A percentile compares a stretch with the other conserved stretches of the same genome.
phyloP scores from a whole-genome alignment of 345 rosid species.

The Syzygium jambos region DNA sequence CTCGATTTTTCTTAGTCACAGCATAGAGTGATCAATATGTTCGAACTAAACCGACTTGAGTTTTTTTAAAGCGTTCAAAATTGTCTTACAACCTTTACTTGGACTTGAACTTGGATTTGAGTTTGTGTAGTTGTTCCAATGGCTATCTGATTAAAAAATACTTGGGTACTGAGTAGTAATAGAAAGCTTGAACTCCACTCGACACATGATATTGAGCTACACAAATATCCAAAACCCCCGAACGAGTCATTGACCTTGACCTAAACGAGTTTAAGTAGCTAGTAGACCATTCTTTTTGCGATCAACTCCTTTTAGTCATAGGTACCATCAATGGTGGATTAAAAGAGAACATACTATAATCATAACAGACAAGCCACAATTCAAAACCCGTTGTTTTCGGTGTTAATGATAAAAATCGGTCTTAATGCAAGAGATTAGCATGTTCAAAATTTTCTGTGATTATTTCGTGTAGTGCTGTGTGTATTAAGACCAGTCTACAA shows the following conservation, averaged over 20 bases:
- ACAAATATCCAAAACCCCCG: neutral
- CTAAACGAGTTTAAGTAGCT: no score
- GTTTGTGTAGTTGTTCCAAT: neutral
- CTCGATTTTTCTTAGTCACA: neutral
- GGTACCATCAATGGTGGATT: neutral
- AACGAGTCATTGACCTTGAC: neutral
- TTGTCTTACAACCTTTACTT: neutral
- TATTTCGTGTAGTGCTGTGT: neutral
- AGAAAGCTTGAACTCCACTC: neutral
- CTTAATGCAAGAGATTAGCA: neutral
- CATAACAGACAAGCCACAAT: neutral
- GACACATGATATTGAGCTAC: neutral
- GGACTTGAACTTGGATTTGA: neutral
- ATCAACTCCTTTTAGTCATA: neutral
- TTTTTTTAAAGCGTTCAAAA: neutral
- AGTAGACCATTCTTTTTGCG: neutral
- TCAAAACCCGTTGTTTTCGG: neutral
- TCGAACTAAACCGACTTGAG: neutral
- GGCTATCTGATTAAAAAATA: neutral
- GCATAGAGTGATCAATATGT: neutral
- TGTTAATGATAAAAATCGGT: neutral
- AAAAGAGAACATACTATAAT: neutral
- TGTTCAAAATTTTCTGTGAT: no score
- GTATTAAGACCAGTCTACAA: neutral
- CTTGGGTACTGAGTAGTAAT: neutral